Evolutionary conservation across 352 stramenopile species (phyloP), one percentile per base, ranked within the genome.

Genomic region (Aphanomyces invadans): DNA sequence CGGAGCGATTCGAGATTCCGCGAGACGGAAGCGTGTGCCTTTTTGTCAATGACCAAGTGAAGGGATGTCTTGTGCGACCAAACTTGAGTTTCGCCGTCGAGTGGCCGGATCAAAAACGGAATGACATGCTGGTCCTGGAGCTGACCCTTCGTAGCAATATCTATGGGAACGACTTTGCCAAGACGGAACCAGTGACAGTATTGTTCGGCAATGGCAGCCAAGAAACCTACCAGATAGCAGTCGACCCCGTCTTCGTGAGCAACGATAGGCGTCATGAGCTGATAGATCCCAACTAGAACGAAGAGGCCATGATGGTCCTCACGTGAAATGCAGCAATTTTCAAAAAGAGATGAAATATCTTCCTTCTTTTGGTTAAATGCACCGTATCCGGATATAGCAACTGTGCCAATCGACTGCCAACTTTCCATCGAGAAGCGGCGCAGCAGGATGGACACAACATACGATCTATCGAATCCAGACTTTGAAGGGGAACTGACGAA

Each of bases 401-500:
- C 42, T 4, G 19, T 60, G 4, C 52, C 9, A 44, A n/a, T n/a
- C 19, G 52, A 60, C 12, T 44, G 52, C 28, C 36, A 44, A 32
- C 21, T 63, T 63, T 49, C 28, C 55, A 51, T 53, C 15, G 21
- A 52, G 4, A 10, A 54, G n/a, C n/a, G n/a, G n/a, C n/a, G n/a
- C n/a, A n/a, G 25, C 36, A 53, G 7, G 55, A 63, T 63, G 55
- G 55, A 63, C 21, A 31, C 55, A 7, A 72, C 78, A 61, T 81
- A 74, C 67, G 81, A 94, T 69, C 72, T 96, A 67, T 88, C 83
- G 26, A 74, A 89, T 36, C 80, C 87, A 4, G 84, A 95, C 73
- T 96, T 91, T 71, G 86, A 92, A 69, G 88, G 88, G 21, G 83
- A 89, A 69, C 75, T 96, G 36, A 95, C 86, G 52, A 96, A 96